Evolutionary conservation across 106 monocot species (phyloP), one percentile per base, ranked within the genome.

Genomic region (Vanilla planifolia): DNA sequence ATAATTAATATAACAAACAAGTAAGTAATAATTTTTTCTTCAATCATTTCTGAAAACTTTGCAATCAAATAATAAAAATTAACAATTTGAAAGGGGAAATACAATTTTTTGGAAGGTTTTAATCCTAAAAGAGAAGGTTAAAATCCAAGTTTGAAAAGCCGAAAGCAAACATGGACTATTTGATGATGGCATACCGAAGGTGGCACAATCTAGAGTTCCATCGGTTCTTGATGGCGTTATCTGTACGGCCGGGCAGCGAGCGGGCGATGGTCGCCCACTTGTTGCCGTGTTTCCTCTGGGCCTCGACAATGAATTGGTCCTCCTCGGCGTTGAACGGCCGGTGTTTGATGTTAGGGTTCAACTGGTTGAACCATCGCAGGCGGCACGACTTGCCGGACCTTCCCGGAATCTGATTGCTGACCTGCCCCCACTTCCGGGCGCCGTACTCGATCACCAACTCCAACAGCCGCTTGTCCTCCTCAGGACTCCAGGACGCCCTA

Each of bases 211-310:
- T n/a, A n/a, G 84, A 84, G 67, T 84, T 84, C 84, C 84, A 84
- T 64, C 79, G 84, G 48, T 84, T 84, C 55, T 84, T 84, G 11
- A 84, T 79, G 34, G 84, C 84, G 84, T 84, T 84, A 75, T 84
- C 84, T 35, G 79, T 79, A 4, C 84, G 78, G 37, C 84, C 84
- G 20, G 75, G 60, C 3, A 84, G 68, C 3, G 79, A 67, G 11
- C 84, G 62, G 26, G 84, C 84, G 60, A 84, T 84, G 59, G 79
- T 79, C 2, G 84, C 79, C 84, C 84, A 84, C 75, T 79, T 79
- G 75, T 84, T 84, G 33, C 84, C 84, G 63, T 72, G 75, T 5
- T 66, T 44, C 24, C 59, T 24, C 58, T 85, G 85, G 8, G 79
- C 80, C 16, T 65, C 53, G 65, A 85, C 27, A 66, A 80, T 85